Percentiles rank a stretch among this genome's conserved stretches.
Evolutionary conservation across 768 basidiomycete species (phyloP).

Genomic region (Psilocybe tampanensis): DNA sequence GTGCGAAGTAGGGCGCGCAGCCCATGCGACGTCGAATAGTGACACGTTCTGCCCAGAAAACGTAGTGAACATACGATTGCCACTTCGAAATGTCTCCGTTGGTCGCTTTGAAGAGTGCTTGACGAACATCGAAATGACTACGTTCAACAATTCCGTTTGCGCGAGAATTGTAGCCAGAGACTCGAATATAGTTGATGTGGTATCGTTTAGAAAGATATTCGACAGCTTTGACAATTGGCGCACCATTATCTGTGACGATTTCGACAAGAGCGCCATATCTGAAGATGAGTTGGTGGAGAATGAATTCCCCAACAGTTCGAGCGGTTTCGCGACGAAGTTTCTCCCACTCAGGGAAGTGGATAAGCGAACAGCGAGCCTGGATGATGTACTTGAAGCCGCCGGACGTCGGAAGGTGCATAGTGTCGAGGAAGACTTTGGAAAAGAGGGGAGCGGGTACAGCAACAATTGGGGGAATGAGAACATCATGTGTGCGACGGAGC

Average conservation of each 20-base stretch:
- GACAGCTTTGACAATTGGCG: constrained; percentile 8
- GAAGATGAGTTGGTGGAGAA: constrained; percentile 26
- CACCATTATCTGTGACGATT: constrained; percentile 41
- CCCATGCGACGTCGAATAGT: constrained; percentile 27
- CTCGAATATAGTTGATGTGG: constrained; percentile 38
- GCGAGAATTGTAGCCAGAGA: constrained; percentile 42
- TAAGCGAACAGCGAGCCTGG: constrained; percentile 14
- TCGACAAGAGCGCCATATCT: constrained; percentile 34
- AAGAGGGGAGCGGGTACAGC: background rate
- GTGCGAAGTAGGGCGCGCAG: constrained; percentile 32
- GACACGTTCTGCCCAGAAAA: constrained; percentile 38
- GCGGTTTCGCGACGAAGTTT: constrained; percentile 28
- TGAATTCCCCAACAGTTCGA: constrained; percentile 25
- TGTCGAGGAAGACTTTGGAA: background rate
- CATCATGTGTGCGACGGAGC: background rate
- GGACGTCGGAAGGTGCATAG: background rate
- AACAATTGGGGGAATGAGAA: background rate
- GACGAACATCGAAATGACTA: constrained; percentile 28
- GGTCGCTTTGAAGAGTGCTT: constrained; percentile 34
- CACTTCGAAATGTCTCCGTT: constrained; percentile 22
- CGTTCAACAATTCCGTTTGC: constrained; percentile 35
- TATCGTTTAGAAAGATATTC: constrained; percentile 19
- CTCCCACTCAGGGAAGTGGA: background rate
- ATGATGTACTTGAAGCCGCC: background rate
- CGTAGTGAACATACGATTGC: constrained; percentile 7